A percentile compares a stretch with the other conserved stretches of the same genome.
These are phyloP conservation scores for Sporothrix pseudoabietina DNA, from an alignment of 2,329 filamentous ascomycete species.

Conservation along the genomic window DNA sequence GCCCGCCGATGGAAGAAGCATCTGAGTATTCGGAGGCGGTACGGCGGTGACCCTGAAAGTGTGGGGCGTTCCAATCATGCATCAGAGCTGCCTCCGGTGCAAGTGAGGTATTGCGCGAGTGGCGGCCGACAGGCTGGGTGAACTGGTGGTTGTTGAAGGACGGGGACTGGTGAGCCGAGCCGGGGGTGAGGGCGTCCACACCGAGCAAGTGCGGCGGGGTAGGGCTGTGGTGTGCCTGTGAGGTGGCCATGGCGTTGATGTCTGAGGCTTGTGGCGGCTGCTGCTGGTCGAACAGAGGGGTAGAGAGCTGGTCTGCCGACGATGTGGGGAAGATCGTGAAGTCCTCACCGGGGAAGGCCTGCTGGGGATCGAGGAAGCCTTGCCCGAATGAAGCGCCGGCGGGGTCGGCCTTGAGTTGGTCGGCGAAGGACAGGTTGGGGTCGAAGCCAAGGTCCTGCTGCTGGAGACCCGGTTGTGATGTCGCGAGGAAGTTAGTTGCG, in stretches of 20 bases:
- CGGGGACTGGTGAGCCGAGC: conserved; percentile 59
- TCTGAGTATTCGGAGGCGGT: conserved; percentile 91
- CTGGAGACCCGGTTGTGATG: conserved; percentile 43
- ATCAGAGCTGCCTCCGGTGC: conserved; percentile 61
- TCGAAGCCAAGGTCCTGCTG: conserved; percentile 47
- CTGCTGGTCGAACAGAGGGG: conserved; percentile 60
- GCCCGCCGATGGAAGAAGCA: conserved; percentile 76
- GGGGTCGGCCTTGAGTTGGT: conserved; percentile 46
- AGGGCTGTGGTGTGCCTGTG: conserved; percentile 58
- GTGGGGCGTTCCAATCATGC: conserved; percentile 57
- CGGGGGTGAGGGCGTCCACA: conserved; percentile 44
- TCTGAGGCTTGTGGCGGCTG: conserved; percentile 44
- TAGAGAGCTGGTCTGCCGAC: conserved; percentile 60
- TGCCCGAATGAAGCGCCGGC: conserved; percentile 37
- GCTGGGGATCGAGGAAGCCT: conserved; percentile 51
- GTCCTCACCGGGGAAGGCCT: conserved; percentile 54
- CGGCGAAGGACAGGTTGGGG: conserved; percentile 49
- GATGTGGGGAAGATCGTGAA: conserved; percentile 66
- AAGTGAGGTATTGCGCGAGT: conserved; percentile 60
- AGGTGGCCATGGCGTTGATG: conserved; percentile 57
- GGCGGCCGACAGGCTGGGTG: conserved; percentile 50
- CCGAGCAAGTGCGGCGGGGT: conserved; percentile 58
- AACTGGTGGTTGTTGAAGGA: conserved; percentile 60
- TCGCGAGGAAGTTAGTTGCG: conserved; percentile 52
- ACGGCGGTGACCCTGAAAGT: conserved; percentile 81